Conservation (phyloP, 2,329 filamentous ascomycete species). For the Neofusicoccum ribis region DNA sequence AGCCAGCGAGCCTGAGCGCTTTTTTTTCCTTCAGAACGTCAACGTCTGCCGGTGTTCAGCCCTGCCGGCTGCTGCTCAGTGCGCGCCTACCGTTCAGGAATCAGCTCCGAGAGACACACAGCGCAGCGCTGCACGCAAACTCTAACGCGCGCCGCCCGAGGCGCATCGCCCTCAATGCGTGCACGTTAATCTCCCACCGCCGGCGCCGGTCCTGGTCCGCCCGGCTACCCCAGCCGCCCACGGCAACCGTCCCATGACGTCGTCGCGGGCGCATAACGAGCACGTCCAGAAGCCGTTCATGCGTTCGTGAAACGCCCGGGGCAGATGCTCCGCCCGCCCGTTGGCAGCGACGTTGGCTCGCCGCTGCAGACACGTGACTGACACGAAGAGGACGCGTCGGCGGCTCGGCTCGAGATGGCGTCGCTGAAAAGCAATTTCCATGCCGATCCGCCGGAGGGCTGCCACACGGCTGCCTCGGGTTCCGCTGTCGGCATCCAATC, state of each 20-base stretch:
- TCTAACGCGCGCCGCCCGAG: conserved; percentile 11
- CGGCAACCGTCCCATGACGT: conserved; percentile 4
- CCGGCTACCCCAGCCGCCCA: conserved; percentile 12
- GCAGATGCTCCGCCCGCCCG: not conserved
- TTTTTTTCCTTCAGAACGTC: not conserved
- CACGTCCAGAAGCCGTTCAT: conserved; percentile 3
- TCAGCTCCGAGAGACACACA: not conserved
- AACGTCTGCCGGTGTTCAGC: not conserved
- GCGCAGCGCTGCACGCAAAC: not conserved
- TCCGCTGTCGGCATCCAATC: conserved; percentile 11
- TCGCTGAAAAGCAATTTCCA: conserved; percentile 11
- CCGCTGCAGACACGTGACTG: not conserved
- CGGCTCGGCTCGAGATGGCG: conserved; percentile 18
- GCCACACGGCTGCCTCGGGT: conserved; percentile 7
- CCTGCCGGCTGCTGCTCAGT: conserved; percentile 6
- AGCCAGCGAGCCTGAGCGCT: not conserved
- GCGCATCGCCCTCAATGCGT: conserved; percentile 10
- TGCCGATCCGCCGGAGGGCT: conserved; percentile 12
- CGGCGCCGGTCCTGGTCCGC: not conserved
- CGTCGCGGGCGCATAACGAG: conserved; percentile 1
- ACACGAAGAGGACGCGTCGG: conserved; percentile 10
- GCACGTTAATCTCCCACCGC: conserved; percentile 15
- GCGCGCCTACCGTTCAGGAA: not conserved
- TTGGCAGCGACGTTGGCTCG: not conserved
- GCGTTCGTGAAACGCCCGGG: conserved; percentile 8